Evolutionary conservation across 495 filamentous ascomycete species (phyloP).

Genomic region (Extremus antarcticus): DNA sequence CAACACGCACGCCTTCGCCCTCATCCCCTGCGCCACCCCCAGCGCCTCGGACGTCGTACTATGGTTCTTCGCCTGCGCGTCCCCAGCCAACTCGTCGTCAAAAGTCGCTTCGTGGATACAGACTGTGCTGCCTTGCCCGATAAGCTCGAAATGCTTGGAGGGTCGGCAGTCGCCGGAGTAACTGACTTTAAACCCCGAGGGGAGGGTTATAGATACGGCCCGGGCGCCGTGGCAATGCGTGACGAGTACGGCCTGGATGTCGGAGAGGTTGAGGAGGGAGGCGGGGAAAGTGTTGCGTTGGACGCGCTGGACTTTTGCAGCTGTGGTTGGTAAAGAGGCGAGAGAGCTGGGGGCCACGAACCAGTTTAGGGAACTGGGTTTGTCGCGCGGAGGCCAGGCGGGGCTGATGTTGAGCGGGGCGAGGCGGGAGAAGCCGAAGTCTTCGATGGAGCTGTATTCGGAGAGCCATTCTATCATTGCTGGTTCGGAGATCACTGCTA

Average conservation of each 20-base stretch:
- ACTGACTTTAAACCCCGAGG: conserved; percentile 60
- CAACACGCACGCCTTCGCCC: conserved; percentile 60
- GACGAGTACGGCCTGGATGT: conserved; percentile 52
- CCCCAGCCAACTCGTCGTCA: conserved; percentile 64
- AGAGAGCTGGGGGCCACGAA: conserved; percentile 12
- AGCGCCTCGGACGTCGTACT: conserved; percentile 77
- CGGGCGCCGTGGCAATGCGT: conserved; percentile 68
- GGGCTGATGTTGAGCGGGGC: conserved; percentile 34
- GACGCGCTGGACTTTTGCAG: background rate
- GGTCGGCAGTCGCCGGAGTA: conserved; percentile 92
- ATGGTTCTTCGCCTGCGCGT: conserved; percentile 83
- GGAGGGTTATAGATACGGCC: conserved; percentile 67
- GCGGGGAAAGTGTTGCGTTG: conserved; percentile 9
- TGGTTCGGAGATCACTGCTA: conserved; percentile 50
- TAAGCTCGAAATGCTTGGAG: conserved; percentile 50
- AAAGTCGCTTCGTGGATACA: conserved; percentile 96
- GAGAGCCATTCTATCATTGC: conserved; percentile 61
- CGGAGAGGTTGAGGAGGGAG: conserved; percentile 30
- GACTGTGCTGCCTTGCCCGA: conserved; percentile 65
- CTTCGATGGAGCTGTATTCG: conserved; percentile 69
- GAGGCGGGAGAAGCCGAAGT: conserved; percentile 56
- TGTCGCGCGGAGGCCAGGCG: conserved; percentile 3
- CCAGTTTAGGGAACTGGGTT: conserved; percentile 10
- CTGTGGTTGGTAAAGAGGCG: background rate
- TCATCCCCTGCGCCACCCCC: conserved; percentile 63